Percentiles rank a stretch among this genome's conserved stretches.
phyloP scores from a whole-genome alignment of 2,329 filamentous ascomycete genomes.

The Cordyceps fumosorosea region DNA sequence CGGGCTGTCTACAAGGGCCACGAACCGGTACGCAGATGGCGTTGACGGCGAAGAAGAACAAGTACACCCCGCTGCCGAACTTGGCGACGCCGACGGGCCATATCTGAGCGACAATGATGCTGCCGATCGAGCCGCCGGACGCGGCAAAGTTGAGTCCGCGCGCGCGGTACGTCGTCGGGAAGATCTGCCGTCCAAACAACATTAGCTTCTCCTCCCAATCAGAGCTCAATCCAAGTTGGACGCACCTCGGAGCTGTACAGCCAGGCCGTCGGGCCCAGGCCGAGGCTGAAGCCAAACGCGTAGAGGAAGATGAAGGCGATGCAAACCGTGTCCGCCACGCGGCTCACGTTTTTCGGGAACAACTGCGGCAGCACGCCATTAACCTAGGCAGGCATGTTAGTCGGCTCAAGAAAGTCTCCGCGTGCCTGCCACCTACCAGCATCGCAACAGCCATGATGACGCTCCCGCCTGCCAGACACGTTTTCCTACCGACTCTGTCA shows the following conservation, averaged over 20 bases:
- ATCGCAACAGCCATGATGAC: conserved; percentile 46
- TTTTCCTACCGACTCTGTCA: conserved; percentile 43
- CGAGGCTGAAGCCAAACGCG: conserved; percentile 50
- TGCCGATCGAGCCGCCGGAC: conserved; percentile 47
- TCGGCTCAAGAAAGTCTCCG: background rate
- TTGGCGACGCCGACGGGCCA: conserved; percentile 48
- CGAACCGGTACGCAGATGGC: conserved; percentile 38
- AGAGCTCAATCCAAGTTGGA: background rate
- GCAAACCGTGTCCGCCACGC: conserved; percentile 41
- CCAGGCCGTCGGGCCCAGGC: conserved; percentile 52
- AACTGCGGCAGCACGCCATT: conserved; percentile 46
- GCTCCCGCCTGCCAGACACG: conserved; percentile 43
- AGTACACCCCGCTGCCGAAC: conserved; percentile 47
- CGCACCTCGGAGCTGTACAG: conserved; percentile 52
- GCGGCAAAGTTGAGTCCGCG: conserved; percentile 50
- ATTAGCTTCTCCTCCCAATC: background rate
- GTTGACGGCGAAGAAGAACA: conserved; percentile 51
- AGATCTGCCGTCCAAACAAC: conserved; percentile 38
- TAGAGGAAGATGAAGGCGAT: conserved; percentile 53
- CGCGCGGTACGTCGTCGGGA: conserved; percentile 50
- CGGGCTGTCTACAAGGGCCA: background rate
- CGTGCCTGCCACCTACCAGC: conserved; percentile 35
- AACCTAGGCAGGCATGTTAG: conserved; percentile 30
- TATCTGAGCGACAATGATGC: conserved; percentile 46
- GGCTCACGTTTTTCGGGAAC: conserved; percentile 44